Base-by-base conservation (phyloP, 495 filamentous ascomycete genomes). In the Aspergillus conjunctus region DNA sequence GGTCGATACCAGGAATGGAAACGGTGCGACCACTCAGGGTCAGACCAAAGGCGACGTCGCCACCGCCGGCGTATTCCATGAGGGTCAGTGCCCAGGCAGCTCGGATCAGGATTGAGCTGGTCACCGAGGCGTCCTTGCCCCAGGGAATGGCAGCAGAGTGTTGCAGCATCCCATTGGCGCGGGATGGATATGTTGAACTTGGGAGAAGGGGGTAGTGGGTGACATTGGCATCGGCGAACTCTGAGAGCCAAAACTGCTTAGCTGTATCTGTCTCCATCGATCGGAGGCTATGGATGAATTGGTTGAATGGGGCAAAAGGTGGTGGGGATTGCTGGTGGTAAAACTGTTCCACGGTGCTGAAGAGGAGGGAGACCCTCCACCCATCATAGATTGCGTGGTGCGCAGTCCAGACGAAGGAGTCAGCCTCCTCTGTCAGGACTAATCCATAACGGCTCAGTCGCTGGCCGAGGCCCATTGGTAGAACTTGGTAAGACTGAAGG, bases 81-180 rank as follows among this genome's bases (percentile, higher is more conserved):
- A 72, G 15, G 4, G 78, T 56, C 0, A 79, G 11, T 11, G 74
- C 59, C 73, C 74, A 79, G 0, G 76, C 77, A 8, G 51, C 51
- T 18, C 37, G 31, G 31, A 37, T 15, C n/a, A 39, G 17, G 21
- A 31, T 37, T 2, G 51, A 34, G 4, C 17, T 7, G 18, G 51
- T 54, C 4, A 54, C 49, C n/a, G n/a, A n/a, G n/a, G n/a, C n/a
- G n/a, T n/a, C n/a, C n/a, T n/a, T n/a, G n/a, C n/a, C n/a, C n/a
- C n/a, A n/a, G n/a, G n/a, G n/a, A n/a, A n/a, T n/a, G n/a, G n/a
- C n/a, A n/a, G n/a, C n/a, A n/a, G n/a, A 15, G 10, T 11, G 7
- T 7, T 37, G 33, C 7, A 37, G 33, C 12, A 12, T 7, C 33
- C 12, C 12, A 12, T 37, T 37, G 33, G 12, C 33, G 6, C 7